Conservation (phyloP, 352 stramenopile genomes). For the Phytophthora sp. region DNA sequence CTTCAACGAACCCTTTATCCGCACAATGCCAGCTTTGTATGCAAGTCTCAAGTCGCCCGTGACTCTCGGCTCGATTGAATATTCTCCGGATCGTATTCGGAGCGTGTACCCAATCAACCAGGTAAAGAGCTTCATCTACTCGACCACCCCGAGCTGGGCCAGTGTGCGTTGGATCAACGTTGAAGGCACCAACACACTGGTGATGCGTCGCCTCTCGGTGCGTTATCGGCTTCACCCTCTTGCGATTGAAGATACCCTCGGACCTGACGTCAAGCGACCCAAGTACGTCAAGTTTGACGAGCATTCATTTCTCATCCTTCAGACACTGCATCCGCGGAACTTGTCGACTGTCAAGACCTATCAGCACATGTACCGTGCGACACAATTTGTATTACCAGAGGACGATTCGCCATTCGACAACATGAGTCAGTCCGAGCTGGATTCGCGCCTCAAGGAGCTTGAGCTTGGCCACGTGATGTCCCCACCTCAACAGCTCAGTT, state of each 20-base stretch:
- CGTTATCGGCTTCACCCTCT: slow-evolving; percentile 85
- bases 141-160: slow-evolving; percentile 67
- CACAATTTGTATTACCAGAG: slow-evolving; percentile 54
- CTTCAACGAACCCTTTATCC: slow-evolving; percentile 67
- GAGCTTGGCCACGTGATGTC: slow-evolving; percentile 65
- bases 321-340: slow-evolving; percentile 57
- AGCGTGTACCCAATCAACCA: slow-evolving; percentile 70
- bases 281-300: slow-evolving; percentile 89
- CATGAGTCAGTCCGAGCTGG: slow-evolving; percentile 63
- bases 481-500: slow-evolving; percentile 66
- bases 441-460: slow-evolving; percentile 53
- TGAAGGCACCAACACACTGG: slow-evolving; percentile 58
- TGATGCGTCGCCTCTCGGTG: slow-evolving; percentile 72
- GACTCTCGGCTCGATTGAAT: slow-evolving; percentile 70
- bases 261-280: slow-evolving; percentile 68
- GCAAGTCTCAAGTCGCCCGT: slow-evolving; percentile 18
- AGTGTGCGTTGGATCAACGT: slow-evolving; percentile 84
- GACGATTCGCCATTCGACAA: slow-evolving; percentile 55
- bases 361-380: slow-evolving; percentile 69
- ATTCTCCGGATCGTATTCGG: slow-evolving; percentile 73
- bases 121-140: slow-evolving; percentile 85
- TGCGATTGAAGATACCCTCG: slow-evolving; percentile 78
- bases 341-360: slow-evolving; percentile 58
- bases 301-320: slow-evolving; percentile 75
- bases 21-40: slow-evolving; percentile 34